Conservation (phyloP, 768 basidiomycete species). For the Psilocybe azurescens region DNA sequence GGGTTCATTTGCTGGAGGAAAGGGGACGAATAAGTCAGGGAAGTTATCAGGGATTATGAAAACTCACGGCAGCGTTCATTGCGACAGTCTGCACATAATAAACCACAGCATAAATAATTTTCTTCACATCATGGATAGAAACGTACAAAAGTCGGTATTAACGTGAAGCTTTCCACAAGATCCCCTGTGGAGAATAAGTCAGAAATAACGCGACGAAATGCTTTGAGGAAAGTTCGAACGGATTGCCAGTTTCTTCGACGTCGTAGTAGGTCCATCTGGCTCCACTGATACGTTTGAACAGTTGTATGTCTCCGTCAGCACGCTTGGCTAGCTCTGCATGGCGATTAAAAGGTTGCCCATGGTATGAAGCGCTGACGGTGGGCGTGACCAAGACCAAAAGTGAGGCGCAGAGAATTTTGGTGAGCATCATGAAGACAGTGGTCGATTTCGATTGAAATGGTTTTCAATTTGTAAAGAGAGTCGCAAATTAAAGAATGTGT, state of each 20-base stretch:
- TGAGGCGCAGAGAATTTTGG: not conserved
- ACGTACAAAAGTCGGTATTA: constrained; percentile 32
- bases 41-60: not conserved
- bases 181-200: constrained; percentile 22
- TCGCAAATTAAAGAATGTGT: not conserved
- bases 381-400: not conserved
- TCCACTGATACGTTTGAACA: constrained; percentile 42
- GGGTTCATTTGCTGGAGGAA: constrained; percentile 56
- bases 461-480: not conserved
- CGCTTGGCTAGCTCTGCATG: constrained; percentile 56
- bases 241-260: constrained; percentile 24
- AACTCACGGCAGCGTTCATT: constrained; percentile 12
- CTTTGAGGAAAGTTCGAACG: constrained; percentile 10
- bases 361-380: not conserved
- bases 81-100: constrained; percentile 12
- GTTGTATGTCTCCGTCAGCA: constrained; percentile 41
- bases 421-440: not conserved
- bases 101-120: not conserved
- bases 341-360: constrained; percentile 31
- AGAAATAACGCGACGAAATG: not conserved
- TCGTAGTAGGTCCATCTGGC: constrained; percentile 60
- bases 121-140: not conserved
- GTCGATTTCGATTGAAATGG: not conserved
- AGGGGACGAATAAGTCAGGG: constrained; percentile 19
- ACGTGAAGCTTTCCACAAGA: constrained; percentile 30